These are phyloP conservation scores for Parastagonospora nodorum DNA, from an alignment of 2,329 filamentous ascomycete genomes.

Conservation along the genomic window DNA sequence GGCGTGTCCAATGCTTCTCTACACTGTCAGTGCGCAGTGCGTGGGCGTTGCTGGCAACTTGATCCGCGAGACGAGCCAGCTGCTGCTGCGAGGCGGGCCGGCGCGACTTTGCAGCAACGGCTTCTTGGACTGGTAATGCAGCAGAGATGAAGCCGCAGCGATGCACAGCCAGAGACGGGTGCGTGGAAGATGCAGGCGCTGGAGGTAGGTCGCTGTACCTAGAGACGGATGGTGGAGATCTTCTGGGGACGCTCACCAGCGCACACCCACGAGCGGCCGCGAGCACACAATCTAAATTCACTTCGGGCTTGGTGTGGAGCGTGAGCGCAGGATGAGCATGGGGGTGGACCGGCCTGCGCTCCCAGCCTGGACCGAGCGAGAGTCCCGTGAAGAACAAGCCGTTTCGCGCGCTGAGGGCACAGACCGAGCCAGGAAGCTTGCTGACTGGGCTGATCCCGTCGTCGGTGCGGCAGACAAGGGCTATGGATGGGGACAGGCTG, in stretches of 20 bases:
- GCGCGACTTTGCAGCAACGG: slow-evolving; percentile 41
- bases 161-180: slow-evolving; percentile 20
- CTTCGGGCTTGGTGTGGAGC: slow-evolving; percentile 38
- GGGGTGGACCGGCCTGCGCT: slow-evolving; percentile 34
- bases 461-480: slow-evolving; percentile 32
- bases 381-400: slow-evolving; percentile 30
- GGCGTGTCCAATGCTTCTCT: slow-evolving; percentile 29
- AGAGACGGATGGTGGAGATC: slow-evolving; percentile 43
- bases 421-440: slow-evolving; percentile 29
- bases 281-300: slow-evolving; percentile 45
- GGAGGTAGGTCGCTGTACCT: slow-evolving; percentile 10
- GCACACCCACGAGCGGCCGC: slow-evolving; percentile 38
- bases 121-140: slow-evolving; percentile 19
- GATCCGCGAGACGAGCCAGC: slow-evolving; percentile 7
- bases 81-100: slow-evolving; percentile 43
- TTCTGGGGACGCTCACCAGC: slow-evolving; percentile 34
- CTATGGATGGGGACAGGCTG: slow-evolving; percentile 13
- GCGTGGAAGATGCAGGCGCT: slow-evolving; percentile 25
- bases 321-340: slow-evolving; percentile 30
- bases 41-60: slow-evolving; percentile 25
- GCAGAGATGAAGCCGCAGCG: slow-evolving; percentile 21
- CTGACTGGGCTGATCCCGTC: slow-evolving; percentile 43
- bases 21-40: slow-evolving; percentile 33
- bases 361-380: slow-evolving; percentile 31
- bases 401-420: slow-evolving; percentile 25